Conservation (phyloP, 305 asterid species). For the Solanum aculeatissimum region DNA sequence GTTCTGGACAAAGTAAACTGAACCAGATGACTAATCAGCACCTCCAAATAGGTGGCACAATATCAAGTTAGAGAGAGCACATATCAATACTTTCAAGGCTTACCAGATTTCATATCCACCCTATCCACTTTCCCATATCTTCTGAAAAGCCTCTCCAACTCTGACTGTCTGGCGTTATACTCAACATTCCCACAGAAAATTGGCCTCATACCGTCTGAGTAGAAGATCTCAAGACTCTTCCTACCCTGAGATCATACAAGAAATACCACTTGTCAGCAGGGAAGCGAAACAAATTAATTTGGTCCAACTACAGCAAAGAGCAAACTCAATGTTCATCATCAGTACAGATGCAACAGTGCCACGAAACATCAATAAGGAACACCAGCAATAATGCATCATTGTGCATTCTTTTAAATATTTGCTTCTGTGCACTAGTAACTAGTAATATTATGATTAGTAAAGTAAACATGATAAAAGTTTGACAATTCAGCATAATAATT, state of each 20-base stretch:
- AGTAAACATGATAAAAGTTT: not conserved
- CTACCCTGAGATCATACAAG: not conserved
- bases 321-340: not conserved
- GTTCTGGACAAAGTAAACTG: not conserved
- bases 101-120: slow-evolving; percentile 87
- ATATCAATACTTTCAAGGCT: slow-evolving; percentile 7
- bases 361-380: not conserved
- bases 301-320: not conserved
- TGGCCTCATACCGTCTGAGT: slow-evolving; percentile 46
- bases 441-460: not conserved
- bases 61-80: not conserved
- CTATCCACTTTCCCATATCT: slow-evolving; percentile 75
- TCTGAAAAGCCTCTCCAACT: slow-evolving; percentile 65
- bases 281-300: not conserved
- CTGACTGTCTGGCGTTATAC: slow-evolving; percentile 72
- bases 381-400: not conserved
- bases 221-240: not conserved
- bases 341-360: not conserved
- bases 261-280: not conserved
- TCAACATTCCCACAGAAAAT: slow-evolving; percentile 74
- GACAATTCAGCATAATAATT: not conserved
- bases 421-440: not conserved
- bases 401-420: not conserved
- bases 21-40: not conserved
- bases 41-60: not conserved